A percentile compares a stretch with the other conserved stretches of the same genome.
These are phyloP conservation scores for Discostella stelligera DNA, from an alignment of 352 stramenopile genomes.

Conservation along the genomic window DNA sequence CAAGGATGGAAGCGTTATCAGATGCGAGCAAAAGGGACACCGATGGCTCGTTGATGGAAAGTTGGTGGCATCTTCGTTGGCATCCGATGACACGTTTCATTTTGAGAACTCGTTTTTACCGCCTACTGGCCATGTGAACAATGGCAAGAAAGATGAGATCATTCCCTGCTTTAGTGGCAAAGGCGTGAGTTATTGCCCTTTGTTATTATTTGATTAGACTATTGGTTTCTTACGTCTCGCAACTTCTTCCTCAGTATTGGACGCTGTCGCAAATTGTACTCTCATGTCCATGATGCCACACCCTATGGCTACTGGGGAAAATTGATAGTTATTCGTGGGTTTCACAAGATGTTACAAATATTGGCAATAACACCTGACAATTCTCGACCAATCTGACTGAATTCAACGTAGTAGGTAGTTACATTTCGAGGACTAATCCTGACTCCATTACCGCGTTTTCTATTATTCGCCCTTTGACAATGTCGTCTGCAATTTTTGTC, in stretches of 20 bases:
- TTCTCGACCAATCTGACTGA: too few species aligned
- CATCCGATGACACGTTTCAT: constrained; percentile 23
- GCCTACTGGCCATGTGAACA: constrained; percentile 24
- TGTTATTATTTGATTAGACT: not conserved
- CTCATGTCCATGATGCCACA: constrained; percentile 5
- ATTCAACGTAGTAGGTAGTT: too few species aligned
- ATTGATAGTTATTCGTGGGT: not conserved
- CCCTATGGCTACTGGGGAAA: not conserved
- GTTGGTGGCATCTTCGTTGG: constrained; percentile 19
- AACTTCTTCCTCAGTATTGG: constrained; percentile 8
- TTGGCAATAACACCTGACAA: not conserved
- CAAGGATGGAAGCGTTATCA: constrained; percentile 20
- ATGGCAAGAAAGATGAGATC: constrained; percentile 29
- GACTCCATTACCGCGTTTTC: not conserved
- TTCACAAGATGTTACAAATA: not conserved
- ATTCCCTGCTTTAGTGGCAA: constrained; percentile 40
- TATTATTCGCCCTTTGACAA: not conserved
- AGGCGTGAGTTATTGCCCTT: constrained; percentile 17
- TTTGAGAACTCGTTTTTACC: constrained; percentile 38
- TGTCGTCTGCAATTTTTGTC: not conserved
- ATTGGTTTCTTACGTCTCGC: not conserved
- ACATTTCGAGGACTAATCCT: too few species aligned
- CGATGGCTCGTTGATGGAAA: constrained; percentile 22
- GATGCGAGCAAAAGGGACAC: constrained; percentile 27
- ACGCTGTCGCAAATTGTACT: constrained; percentile 13